Conservation (phyloP, 2,329 filamentous ascomycete species). For the Colletotrichum graminicola region DNA sequence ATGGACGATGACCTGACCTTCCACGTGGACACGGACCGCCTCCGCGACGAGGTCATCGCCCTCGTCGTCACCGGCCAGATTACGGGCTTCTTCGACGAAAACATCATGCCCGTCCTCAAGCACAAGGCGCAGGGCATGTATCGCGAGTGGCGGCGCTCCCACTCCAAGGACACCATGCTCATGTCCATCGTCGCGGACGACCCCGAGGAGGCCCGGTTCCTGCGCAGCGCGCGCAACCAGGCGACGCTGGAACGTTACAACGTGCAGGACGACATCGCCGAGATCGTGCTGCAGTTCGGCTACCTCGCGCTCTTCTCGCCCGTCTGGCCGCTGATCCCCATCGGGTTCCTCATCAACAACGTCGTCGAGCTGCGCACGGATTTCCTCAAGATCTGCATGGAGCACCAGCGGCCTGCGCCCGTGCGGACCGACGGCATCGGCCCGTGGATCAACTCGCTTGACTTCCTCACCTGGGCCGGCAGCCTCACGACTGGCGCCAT, state of each 20-base stretch:
- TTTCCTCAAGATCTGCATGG: conserved; percentile 80
- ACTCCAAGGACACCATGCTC: conserved; percentile 57
- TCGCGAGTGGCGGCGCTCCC: conserved; percentile 52
- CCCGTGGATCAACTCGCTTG: conserved; percentile 77
- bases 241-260: conserved; percentile 77
- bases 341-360: conserved; percentile 81
- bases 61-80: conserved; percentile 80
- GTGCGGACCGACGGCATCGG: conserved; percentile 80
- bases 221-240: conserved; percentile 74
- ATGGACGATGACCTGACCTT: conserved; percentile 63
- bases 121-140: conserved; percentile 65
- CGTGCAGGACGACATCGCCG: conserved; percentile 78
- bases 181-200: conserved; percentile 66
- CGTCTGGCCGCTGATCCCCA: conserved; percentile 79
- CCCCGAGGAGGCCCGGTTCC: conserved; percentile 73
- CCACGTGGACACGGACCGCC: conserved; percentile 72
- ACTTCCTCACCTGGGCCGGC: conserved; percentile 78
- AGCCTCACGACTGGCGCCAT: conserved; percentile 79
- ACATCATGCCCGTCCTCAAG: conserved; percentile 77
- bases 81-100: conserved; percentile 78
- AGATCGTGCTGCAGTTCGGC: conserved; percentile 80
- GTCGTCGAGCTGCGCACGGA: conserved; percentile 83
- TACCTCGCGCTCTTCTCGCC: conserved; percentile 80
- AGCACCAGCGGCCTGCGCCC: conserved; percentile 78
- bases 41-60: conserved; percentile 80